Percentiles rank a stretch among this genome's conserved stretches.
Conservation (phyloP, 2,329 filamentous ascomycete species). For the Pseudogymnoascus verrucosus region DNA sequence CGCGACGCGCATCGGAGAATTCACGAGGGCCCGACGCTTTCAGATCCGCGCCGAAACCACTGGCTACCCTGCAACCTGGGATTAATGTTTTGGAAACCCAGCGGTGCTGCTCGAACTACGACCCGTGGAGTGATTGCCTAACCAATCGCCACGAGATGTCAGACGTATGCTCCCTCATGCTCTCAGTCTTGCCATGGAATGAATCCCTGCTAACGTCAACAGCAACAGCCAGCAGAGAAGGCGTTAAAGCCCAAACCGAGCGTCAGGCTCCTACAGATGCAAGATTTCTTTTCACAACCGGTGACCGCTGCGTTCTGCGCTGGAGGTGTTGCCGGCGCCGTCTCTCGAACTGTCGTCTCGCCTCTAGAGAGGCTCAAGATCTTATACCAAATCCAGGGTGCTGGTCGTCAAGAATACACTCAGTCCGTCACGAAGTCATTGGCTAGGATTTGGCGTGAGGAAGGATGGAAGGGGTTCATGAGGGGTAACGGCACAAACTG, state of each 20-base stretch:
- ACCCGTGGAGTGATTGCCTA: slow-evolving; percentile 2
- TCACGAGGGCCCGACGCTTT: background rate
- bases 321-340: slow-evolving; percentile 87
- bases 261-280: slow-evolving; percentile 25
- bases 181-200: background rate
- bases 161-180: background rate
- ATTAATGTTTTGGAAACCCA: slow-evolving; percentile 6
- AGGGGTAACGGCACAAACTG: slow-evolving; percentile 97
- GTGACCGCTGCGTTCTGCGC: slow-evolving; percentile 88
- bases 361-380: slow-evolving; percentile 95
- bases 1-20: background rate
- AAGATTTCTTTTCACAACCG: slow-evolving; percentile 62
- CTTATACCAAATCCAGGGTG: slow-evolving; percentile 91
- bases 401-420: slow-evolving; percentile 85
- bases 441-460: slow-evolving; percentile 91
- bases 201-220: slow-evolving; percentile 1
- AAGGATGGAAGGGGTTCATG: slow-evolving; percentile 97
- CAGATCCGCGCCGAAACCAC: background rate
- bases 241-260: slow-evolving; percentile 26
- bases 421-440: slow-evolving; percentile 83
- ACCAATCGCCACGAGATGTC: slow-evolving; percentile 7
- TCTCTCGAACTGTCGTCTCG: slow-evolving; percentile 95
- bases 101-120: background rate
- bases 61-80: slow-evolving; percentile 1
- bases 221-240: slow-evolving; percentile 20